These are phyloP conservation scores for Sorghum bicolor DNA, from an alignment of 176 grass and related monocot genomes.

Conservation along the genomic window DNA sequence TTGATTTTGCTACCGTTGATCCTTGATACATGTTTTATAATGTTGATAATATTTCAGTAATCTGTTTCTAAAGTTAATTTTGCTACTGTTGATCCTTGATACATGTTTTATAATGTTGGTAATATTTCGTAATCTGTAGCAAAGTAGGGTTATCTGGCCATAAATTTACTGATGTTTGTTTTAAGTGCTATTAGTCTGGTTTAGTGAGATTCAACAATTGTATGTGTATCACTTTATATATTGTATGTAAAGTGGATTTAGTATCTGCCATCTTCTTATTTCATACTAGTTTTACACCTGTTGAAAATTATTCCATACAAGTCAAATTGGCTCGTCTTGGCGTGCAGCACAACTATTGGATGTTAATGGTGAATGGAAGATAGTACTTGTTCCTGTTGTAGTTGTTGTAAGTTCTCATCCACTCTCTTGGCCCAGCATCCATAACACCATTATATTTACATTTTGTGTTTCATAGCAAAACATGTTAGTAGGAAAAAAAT, in stretches of 20 bases:
- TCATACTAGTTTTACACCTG: neutral
- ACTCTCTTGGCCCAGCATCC: conserved; percentile 6
- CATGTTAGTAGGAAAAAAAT: neutral
- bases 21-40: neutral
- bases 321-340: conserved; percentile 3
- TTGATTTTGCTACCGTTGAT: neutral
- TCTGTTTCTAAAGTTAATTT: neutral
- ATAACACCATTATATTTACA: conserved; percentile 8
- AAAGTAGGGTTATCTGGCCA: neutral
- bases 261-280: neutral
- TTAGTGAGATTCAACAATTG: neutral
- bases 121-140: neutral
- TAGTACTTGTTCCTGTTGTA: conserved; percentile 71
- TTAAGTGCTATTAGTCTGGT: neutral
- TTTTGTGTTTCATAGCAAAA: neutral
- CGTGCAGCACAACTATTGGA: conserved; percentile 70
- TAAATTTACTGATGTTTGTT: neutral
- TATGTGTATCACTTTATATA: neutral
- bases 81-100: neutral
- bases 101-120: neutral
- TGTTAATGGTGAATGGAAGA: conserved; percentile 70
- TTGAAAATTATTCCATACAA: neutral
- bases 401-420: conserved; percentile 66
- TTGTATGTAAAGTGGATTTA: neutral
- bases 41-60: neutral